These are phyloP conservation scores for Cladophialophora exuberans DNA, from an alignment of 2,329 filamentous ascomycete species.

Conservation along the genomic window DNA sequence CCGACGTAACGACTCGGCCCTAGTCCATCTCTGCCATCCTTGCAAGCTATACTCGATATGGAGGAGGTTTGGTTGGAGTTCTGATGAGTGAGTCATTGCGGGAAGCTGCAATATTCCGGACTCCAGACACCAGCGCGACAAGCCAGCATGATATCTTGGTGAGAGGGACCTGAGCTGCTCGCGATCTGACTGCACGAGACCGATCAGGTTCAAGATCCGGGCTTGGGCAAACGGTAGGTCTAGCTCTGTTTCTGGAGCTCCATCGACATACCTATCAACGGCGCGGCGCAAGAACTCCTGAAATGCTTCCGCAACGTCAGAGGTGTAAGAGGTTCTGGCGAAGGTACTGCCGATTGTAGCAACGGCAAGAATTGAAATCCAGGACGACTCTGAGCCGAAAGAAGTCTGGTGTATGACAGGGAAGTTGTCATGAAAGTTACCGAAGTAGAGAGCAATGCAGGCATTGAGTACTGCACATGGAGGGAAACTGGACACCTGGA, in stretches of 20 bases:
- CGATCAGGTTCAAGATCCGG: conserved; percentile 27
- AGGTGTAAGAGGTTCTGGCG: conserved; percentile 34
- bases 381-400: conserved; percentile 44
- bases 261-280: conserved; percentile 30
- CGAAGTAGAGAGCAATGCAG: conserved; percentile 43
- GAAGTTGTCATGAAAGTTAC: conserved; percentile 45
- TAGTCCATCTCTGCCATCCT: conserved; percentile 45
- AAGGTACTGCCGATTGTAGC: conserved; percentile 47
- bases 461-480: conserved; percentile 33
- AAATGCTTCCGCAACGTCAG: conserved; percentile 40
- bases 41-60: not conserved
- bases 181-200: conserved; percentile 25
- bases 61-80: not conserved
- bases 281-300: conserved; percentile 48
- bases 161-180: conserved; percentile 23
- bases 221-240: conserved; percentile 26
- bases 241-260: conserved; percentile 11
- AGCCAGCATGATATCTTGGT: conserved; percentile 28
- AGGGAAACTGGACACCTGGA: conserved; percentile 40
- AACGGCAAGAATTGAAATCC: conserved; percentile 45
- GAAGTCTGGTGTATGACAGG: conserved; percentile 45
- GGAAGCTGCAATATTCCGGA: conserved; percentile 28
- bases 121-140: conserved; percentile 30
- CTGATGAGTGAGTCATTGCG: not conserved
- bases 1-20: conserved; percentile 43